Evolutionary conservation across 1,284 basidiomycete species (phyloP).

Genomic region (Sphaerobolus stellatus): DNA sequence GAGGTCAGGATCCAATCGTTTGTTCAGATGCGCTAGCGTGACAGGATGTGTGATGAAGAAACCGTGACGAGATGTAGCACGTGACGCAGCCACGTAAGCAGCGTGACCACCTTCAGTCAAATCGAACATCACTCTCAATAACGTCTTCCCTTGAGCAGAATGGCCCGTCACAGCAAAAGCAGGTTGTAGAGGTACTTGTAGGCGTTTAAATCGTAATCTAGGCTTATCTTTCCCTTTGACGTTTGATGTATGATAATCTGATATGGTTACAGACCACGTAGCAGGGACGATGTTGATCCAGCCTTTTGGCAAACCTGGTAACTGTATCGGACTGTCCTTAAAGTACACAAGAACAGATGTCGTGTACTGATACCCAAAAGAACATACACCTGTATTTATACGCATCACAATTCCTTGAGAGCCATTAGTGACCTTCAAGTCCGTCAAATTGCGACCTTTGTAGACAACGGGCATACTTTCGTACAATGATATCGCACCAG

Average conservation of each 20-base stretch:
- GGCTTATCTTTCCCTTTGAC: too few species aligned
- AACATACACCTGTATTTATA: slow-evolving; percentile 8
- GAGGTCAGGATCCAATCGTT: slow-evolving; percentile 2
- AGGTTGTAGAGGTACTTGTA: slow-evolving; percentile 15
- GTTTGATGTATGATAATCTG: too few species aligned
- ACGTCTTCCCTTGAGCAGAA: slow-evolving; percentile 15
- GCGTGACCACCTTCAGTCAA: slow-evolving; percentile 12
- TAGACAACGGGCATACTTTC: slow-evolving; percentile 33
- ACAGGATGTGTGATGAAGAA: slow-evolving; percentile 5
- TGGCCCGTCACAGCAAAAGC: slow-evolving; percentile 17
- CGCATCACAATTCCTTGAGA: slow-evolving; percentile 21
- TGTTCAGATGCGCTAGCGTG: slow-evolving; percentile 13
- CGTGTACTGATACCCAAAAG: not conserved
- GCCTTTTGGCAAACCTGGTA: slow-evolving; percentile 19
- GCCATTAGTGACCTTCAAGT: slow-evolving; percentile 31
- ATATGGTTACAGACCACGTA: slow-evolving; percentile 19
- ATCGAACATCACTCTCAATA: slow-evolving; percentile 15
- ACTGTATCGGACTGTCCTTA: slow-evolving; percentile 19
- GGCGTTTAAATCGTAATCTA: not conserved
- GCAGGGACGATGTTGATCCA: slow-evolving; percentile 21
- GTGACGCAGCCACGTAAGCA: slow-evolving; percentile 18
- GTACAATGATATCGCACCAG: not conserved
- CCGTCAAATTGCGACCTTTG: slow-evolving; percentile 20
- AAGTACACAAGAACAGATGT: slow-evolving; percentile 26
- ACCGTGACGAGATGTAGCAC: slow-evolving; percentile 13